These are phyloP conservation scores for Populus nigra DNA, from an alignment of 345 rosid species.

Conservation along the genomic window DNA sequence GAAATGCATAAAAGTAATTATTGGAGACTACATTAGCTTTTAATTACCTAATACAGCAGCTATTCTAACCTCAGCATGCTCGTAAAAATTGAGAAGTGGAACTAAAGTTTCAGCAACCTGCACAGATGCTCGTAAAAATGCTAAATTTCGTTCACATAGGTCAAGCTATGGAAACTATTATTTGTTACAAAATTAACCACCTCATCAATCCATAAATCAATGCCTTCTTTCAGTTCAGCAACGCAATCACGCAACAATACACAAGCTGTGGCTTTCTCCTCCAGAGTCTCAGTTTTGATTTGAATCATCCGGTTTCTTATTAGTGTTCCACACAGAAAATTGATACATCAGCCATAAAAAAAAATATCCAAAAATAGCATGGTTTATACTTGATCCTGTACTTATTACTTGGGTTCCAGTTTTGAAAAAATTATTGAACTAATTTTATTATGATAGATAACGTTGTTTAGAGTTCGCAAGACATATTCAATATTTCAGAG, in stretches of 20 bases:
- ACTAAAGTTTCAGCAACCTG: conserved; percentile 24
- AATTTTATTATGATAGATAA: no score
- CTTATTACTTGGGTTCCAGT: not conserved
- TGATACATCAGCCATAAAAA: not conserved
- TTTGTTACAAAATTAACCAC: not conserved
- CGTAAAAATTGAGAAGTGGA: conserved; percentile 8
- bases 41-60: conserved; percentile 7
- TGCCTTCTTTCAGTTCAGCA: conserved; percentile 7
- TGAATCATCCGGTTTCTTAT: not conserved
- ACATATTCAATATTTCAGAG: not conserved
- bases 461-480: no score
- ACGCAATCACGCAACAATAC: not conserved
- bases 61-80: not conserved
- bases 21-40: not conserved
- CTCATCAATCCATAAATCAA: conserved; percentile 21
- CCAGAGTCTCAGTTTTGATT: not conserved
- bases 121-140: not conserved
- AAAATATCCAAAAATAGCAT: not conserved
- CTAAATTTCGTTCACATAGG: no score
- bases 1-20: not conserved
- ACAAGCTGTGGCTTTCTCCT: conserved; percentile 16
- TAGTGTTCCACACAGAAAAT: not conserved
- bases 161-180: not conserved
- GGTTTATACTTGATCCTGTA: not conserved
- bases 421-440: not conserved